Percentiles rank a stretch among this genome's conserved stretches.
These are phyloP conservation scores for Sugiyamaella paludigena DNA, from an alignment of 1,139 yeast species.

Conservation along the genomic window DNA sequence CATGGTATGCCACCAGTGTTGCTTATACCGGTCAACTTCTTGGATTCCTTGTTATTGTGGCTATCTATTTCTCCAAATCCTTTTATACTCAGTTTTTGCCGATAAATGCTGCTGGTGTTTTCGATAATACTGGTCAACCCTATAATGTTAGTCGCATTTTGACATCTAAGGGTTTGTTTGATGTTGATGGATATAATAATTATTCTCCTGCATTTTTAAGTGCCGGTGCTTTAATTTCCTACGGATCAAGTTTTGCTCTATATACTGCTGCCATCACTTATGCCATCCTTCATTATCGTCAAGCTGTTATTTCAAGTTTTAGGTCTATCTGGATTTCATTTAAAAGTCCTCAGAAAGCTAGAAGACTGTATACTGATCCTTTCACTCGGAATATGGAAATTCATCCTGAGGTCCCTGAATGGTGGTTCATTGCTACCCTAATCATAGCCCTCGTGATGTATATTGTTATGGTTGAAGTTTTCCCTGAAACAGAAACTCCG, in stretches of 20 bases:
- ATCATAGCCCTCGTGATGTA: constrained; percentile 45
- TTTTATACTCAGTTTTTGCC: constrained; percentile 54
- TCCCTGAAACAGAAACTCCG: constrained; percentile 46
- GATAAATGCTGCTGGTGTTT: constrained; percentile 49
- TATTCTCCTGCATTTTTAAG: constrained; percentile 49
- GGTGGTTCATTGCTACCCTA: constrained; percentile 53
- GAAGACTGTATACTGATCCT: constrained; percentile 46
- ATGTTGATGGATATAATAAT: constrained; percentile 32
- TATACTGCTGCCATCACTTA: constrained; percentile 45
- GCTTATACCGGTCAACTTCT: constrained; percentile 42
- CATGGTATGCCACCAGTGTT: constrained; percentile 47
- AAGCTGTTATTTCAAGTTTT: constrained; percentile 12
- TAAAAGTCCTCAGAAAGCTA: constrained; percentile 15
- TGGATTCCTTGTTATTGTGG: constrained; percentile 44
- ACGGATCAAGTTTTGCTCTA: constrained; percentile 31
- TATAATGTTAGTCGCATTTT: constrained; percentile 46
- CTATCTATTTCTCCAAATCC: constrained; percentile 51
- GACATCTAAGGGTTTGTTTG: constrained; percentile 35
- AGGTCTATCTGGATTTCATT: constrained; percentile 18
- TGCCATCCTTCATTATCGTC: constrained; percentile 42
- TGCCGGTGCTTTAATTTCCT: constrained; percentile 41
- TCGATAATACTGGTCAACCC: constrained; percentile 47
- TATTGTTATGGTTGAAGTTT: constrained; percentile 44
- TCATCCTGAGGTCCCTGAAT: constrained; percentile 61
- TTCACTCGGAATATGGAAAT: constrained; percentile 53